These are phyloP conservation scores for Selenicereus undatus DNA, from an alignment of 148 eudicot genomes.

Conservation along the genomic window DNA sequence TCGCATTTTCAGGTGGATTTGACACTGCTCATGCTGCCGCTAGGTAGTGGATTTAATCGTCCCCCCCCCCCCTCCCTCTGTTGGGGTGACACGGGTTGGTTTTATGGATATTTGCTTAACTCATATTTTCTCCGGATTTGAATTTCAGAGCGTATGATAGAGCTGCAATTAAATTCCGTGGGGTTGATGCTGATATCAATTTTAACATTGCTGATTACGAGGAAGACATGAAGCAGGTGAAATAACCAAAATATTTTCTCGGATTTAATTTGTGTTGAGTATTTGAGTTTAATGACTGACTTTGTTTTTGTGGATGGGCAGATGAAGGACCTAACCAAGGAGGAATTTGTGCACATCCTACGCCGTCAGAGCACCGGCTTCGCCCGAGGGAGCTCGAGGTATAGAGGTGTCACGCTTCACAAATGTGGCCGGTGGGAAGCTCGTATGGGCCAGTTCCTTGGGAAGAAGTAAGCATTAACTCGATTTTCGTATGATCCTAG, in stretches of 20 bases:
- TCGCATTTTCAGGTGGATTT: slow-evolving; percentile 61
- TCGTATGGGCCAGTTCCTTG: slow-evolving; percentile 75
- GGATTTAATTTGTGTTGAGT: neutral
- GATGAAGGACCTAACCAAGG: slow-evolving; percentile 60
- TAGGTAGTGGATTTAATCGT: slow-evolving; percentile 37
- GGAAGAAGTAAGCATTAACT: slow-evolving; percentile 55
- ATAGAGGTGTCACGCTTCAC: slow-evolving; percentile 77
- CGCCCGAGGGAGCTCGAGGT: slow-evolving; percentile 73
- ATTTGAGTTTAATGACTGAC: slow-evolving; percentile 2
- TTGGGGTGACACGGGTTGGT: neutral
- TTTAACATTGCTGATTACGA: slow-evolving; percentile 61
- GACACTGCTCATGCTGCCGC: slow-evolving; percentile 94
- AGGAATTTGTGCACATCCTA: slow-evolving; percentile 83
- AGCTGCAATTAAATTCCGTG: slow-evolving; percentile 86
- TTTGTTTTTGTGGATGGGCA: slow-evolving; percentile 23
- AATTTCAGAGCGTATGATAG: slow-evolving; percentile 80
- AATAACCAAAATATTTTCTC: neutral
- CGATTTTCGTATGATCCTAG: neutral
- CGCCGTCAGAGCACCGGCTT: slow-evolving; percentile 82
- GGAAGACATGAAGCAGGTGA: slow-evolving; percentile 80
- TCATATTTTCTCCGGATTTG: neutral
- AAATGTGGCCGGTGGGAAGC: slow-evolving; percentile 95
- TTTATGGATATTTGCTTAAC: neutral
- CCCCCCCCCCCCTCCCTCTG: neutral
- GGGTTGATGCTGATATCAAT: slow-evolving; percentile 89